Base-by-base conservation (phyloP, 306 rosid species). In the Trichosanthes cucumerina region DNA sequence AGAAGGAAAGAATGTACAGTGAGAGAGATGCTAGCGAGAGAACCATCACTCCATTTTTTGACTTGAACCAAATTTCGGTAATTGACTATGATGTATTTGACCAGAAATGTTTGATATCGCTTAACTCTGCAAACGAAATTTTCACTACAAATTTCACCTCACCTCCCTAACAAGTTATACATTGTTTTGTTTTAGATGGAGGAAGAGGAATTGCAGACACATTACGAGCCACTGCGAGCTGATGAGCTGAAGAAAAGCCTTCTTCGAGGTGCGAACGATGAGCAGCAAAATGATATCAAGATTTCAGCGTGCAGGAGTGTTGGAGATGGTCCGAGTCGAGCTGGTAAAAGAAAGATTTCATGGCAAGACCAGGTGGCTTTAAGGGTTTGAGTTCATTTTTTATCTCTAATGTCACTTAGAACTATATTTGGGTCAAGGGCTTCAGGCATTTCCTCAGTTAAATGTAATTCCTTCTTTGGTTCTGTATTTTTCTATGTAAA, bases 51-150 rank as follows among this genome's bases (percentile, higher is more conserved):
- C 97, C 91, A 8, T 76, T 84, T 83, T 92, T 95, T 2, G 97
- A 96, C 87, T 86, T 96, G 92, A 96, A 96, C 93, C 93, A 96
- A 83, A 87, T 96, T 83, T 92, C 93, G 96, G 99, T 93, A 91
- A 83, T 44, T 47, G 58, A 59, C 28, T 71, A 16, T 12, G n/a
- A 7, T 78, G 33, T 64, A 36, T 31, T 79, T 7, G 23, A 23
- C 23, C 57, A 44, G 1, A 15, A 46, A 24, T 50, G 19, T 9
- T 63, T 77, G 71, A 70, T 44, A 70, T 50, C 24, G 71, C 78
- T 52, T 19, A 73, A 34, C 76, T 65, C 80, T 82, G 38, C 28
- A 73, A 36, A 66, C 53, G 38, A 69, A 68, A 70, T 39, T n/a
- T 68, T 62, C 78, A 12, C 56, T 38, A 49, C n/a, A 52, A 76